phyloP scores from a whole-genome alignment of 2,329 filamentous ascomycete species.

The Penicillium fuscoglaucum region DNA sequence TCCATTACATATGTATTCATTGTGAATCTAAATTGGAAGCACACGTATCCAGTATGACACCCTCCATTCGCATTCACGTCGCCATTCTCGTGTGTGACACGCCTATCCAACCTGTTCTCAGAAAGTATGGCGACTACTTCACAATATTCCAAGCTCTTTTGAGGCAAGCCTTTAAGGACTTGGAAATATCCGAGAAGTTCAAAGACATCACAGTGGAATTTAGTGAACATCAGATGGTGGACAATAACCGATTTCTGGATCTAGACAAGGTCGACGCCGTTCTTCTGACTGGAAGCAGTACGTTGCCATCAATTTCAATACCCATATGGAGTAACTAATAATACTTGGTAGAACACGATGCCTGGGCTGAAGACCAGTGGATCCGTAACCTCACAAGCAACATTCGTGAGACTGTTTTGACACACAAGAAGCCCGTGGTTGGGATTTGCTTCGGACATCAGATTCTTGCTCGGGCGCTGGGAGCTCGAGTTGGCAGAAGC shows the following conservation, averaged over 20 bases:
- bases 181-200: neutral
- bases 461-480: conserved; percentile 48
- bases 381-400: conserved; percentile 48
- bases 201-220: conserved; percentile 13
- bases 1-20: neutral
- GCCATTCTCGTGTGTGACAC: conserved; percentile 35
- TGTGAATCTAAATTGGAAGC: neutral
- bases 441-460: conserved; percentile 55
- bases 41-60: neutral
- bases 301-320: neutral
- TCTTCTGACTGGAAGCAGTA: conserved; percentile 36
- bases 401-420: conserved; percentile 30
- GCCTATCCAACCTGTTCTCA: conserved; percentile 29
- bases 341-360: conserved; percentile 34
- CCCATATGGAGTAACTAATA: neutral
- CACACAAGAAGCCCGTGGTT: conserved; percentile 37
- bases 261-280: conserved; percentile 28
- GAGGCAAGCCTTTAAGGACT: conserved; percentile 17
- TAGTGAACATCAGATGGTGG: conserved; percentile 30
- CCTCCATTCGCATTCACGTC: conserved; percentile 17
- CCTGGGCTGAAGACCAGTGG: conserved; percentile 49
- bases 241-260: conserved; percentile 24
- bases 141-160: conserved; percentile 31
- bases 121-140: conserved; percentile 25
- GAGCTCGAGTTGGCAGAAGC: conserved; percentile 40